Base-by-base conservation (phyloP, 1,284 basidiomycete species). In the Phenoliferia sp. region DNA sequence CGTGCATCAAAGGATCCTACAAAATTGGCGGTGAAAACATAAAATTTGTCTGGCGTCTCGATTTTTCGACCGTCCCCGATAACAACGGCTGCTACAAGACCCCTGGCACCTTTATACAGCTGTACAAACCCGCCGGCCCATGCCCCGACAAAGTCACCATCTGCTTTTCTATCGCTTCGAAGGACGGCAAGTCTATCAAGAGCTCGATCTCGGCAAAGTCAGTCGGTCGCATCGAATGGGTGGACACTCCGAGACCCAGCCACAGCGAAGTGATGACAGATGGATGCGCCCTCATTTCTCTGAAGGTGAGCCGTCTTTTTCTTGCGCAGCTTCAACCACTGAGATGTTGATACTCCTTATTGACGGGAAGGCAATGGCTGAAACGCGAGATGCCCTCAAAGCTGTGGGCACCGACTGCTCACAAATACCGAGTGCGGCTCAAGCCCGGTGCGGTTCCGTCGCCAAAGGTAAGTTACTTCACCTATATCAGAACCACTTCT, bases 401-500 rank as follows among this genome's bases (percentile, higher is more conserved):
- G 61, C 66, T 33, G 66, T 6, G 50, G 64, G 2, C n/a, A 36
- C 58, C 1, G 28, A 68, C 12, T 16, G 26, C 10, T 44, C 50
- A 10, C n/a, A 33, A 3, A 12, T 68, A 48, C 26, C 75, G 0
- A 70, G 72, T 0, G 74, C 75, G 0, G 69, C 76, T 22, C 77
- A 78, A 64, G 77, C 68, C 12, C 69, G 77, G 0, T 61, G 77
- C 19, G 76, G 74, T 1, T 71, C 73, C 0, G 71, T n/a, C n/a
- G n/a, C 74, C 16, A 78, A 78, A 60, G 77, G 77, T 59, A 61
- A 68, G 50, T 70, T 59, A 66, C 62, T 34, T 4, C 33, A 7
- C 32, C 15, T 29, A 31, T 58, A 22, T 2, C 4, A n/a, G 15
- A 12, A 19, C 17, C 2, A 58, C 33, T 34, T 2, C 3, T n/a